These are phyloP conservation scores for Lichtheimia ornata DNA, from an alignment of 371 early-diverging fungal species.

Conservation along the genomic window DNA sequence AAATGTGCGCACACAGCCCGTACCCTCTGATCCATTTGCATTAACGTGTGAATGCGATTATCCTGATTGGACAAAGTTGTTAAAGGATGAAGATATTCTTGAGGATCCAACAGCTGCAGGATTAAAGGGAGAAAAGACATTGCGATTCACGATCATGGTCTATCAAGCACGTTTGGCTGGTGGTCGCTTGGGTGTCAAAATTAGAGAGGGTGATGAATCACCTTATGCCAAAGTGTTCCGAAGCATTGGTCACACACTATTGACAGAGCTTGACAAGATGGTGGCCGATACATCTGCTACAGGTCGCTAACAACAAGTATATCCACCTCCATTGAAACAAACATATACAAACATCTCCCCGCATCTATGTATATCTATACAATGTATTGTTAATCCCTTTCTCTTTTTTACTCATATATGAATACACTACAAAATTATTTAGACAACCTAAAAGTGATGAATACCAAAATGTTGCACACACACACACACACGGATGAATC, in stretches of 20 bases:
- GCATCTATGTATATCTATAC: background rate
- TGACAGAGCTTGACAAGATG: slow-evolving; percentile 25
- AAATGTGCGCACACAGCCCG: slow-evolving; percentile 13
- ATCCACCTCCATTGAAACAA: background rate
- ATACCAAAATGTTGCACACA: too few species aligned
- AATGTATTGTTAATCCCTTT: background rate
- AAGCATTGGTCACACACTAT: slow-evolving; percentile 18
- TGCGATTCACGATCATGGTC: slow-evolving; percentile 27
- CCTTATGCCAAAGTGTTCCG: slow-evolving; percentile 17
- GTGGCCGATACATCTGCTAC: background rate
- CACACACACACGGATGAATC: too few species aligned
- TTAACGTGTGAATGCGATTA: slow-evolving; percentile 28
- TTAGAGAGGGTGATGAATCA: slow-evolving; percentile 29
- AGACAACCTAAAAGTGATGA: too few species aligned
- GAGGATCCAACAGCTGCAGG: slow-evolving; percentile 3
- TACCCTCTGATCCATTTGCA: slow-evolving; percentile 18
- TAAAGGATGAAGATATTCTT: background rate
- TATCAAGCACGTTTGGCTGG: slow-evolving; percentile 41
- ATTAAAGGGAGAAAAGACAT: slow-evolving; percentile 6
- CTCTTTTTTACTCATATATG: background rate
- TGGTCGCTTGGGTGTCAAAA: slow-evolving; percentile 38
- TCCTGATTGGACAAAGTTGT: slow-evolving; percentile 17
- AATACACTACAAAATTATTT: too few species aligned
- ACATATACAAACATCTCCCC: background rate
- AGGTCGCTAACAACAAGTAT: background rate